Conservation (phyloP, 495 filamentous ascomycete species). For the Penicillium robsamsonii region DNA sequence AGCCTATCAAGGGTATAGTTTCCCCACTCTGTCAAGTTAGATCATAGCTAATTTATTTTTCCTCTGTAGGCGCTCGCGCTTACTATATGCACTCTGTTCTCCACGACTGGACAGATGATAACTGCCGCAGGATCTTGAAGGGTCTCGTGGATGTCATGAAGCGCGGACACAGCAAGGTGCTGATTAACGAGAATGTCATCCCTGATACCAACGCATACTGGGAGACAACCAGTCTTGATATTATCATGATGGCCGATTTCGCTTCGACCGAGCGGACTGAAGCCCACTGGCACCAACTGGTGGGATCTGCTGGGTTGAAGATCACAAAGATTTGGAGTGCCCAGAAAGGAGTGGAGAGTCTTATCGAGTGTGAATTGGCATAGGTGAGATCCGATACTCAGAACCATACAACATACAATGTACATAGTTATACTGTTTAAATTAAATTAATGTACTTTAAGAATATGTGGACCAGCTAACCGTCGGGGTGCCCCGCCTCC, state of each 20-base stretch:
- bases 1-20: constrained; percentile 41
- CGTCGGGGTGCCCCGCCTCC: no score
- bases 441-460: no score
- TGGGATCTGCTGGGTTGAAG: constrained; percentile 38
- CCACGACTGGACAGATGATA: constrained; percentile 47
- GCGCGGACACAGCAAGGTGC: constrained; percentile 42
- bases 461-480: no score
- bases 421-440: no score
- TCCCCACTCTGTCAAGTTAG: neutral
- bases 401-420: no score
- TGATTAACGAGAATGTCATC: constrained; percentile 50
- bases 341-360: constrained; percentile 33
- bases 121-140: constrained; percentile 35
- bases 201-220: constrained; percentile 36
- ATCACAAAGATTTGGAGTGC: constrained; percentile 40
- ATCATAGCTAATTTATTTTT: neutral
- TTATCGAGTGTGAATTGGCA: constrained; percentile 32
- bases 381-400: neutral
- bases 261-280: constrained; percentile 37
- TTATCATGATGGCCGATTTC: constrained; percentile 39
- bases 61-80: constrained; percentile 33
- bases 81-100: constrained; percentile 47
- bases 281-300: constrained; percentile 31
- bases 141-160: constrained; percentile 38
- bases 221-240: constrained; percentile 37